phyloP scores from a whole-genome alignment of 805 yeast genomes.

The Kuraishia capsulata region DNA sequence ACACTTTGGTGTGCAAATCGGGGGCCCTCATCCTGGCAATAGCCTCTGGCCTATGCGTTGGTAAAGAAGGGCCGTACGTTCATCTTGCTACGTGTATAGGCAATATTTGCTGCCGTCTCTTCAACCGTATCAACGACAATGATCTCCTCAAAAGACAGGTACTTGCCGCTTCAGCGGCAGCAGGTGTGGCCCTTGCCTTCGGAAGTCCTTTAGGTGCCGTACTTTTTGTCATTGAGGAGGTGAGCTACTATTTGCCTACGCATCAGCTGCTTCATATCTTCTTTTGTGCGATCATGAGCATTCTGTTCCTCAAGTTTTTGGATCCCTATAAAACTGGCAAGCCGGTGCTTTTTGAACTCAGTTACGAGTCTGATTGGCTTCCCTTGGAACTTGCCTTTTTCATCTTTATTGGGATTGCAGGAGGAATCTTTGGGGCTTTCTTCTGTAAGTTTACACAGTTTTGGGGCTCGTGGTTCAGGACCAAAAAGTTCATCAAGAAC shows the following conservation, averaged over 20 bases:
- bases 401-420: conserved; percentile 37
- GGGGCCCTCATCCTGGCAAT: conserved; percentile 40
- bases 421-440: conserved; percentile 44
- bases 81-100: conserved; percentile 54
- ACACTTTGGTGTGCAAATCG: conserved; percentile 40
- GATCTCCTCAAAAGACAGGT: conserved; percentile 44
- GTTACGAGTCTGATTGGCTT: conserved; percentile 42
- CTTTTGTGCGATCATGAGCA: conserved; percentile 46
- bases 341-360: conserved; percentile 44
- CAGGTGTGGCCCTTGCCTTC: conserved; percentile 54
- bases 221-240: conserved; percentile 46
- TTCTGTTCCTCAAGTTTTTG: conserved; percentile 39
- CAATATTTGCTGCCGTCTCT: conserved; percentile 38
- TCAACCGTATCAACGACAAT: conserved; percentile 34
- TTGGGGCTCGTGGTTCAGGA: conserved; percentile 34
- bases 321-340: conserved; percentile 55
- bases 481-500: conserved; percentile 19
- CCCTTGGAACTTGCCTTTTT: conserved; percentile 36
- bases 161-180: conserved; percentile 45
- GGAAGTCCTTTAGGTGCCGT: conserved; percentile 57
- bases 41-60: conserved; percentile 47
- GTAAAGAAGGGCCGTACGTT: conserved; percentile 57
- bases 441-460: conserved; percentile 37
- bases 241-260: conserved; percentile 44
- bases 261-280: conserved; percentile 45